Evolutionary conservation across 2,329 filamentous ascomycete genomes (phyloP), one percentile per base, ranked within the genome.

Genomic region (Clonostachys solani): DNA sequence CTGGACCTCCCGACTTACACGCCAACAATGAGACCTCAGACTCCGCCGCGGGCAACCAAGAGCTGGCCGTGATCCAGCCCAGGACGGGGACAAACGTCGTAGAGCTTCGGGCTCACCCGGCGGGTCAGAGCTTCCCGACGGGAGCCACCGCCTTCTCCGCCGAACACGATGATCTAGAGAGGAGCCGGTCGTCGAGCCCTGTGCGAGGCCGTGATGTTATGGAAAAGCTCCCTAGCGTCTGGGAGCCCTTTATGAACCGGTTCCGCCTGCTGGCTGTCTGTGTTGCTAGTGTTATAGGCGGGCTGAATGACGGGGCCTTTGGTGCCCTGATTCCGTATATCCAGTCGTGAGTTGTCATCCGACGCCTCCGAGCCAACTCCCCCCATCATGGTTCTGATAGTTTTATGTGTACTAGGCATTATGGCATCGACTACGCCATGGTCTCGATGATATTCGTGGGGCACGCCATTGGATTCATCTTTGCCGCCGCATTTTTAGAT

Each of bases 261-360:
- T 92, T 78, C 67, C 74, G 88, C 34, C 71, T 92, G 23, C 60
- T 84, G 10, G 75, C 80, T 12, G 74, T 78, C 13, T 89, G 85
- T 53, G 58, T 87, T 40, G 77, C 84, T 50, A 85, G 80, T 49
- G 76, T 94, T 50, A 75, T 77, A 3, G 84, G 85, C 56, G 90
- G 88, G 0, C 67, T 94, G 49, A 88, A 81, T 54, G 90, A 95
- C 63, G 80, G 83, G 40, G 84, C 86, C 0, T 81, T 88, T 2
- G 89, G 89, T 59, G 87, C 89, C 12, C 60, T 94, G 48, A 87
- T 95, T 54, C 89, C 89, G 0, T 90, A 90, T 59, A 87, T 95
- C 64, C 87, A 92, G 61, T 73, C 69, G 62, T 80, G 60, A 55
- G 67, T 56, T 3, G 4, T 15, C 8, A 43, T 42, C 40, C 9